phyloP scores from a whole-genome alignment of 2,329 filamentous ascomycete species.

The Emericellopsis cladophorae region DNA sequence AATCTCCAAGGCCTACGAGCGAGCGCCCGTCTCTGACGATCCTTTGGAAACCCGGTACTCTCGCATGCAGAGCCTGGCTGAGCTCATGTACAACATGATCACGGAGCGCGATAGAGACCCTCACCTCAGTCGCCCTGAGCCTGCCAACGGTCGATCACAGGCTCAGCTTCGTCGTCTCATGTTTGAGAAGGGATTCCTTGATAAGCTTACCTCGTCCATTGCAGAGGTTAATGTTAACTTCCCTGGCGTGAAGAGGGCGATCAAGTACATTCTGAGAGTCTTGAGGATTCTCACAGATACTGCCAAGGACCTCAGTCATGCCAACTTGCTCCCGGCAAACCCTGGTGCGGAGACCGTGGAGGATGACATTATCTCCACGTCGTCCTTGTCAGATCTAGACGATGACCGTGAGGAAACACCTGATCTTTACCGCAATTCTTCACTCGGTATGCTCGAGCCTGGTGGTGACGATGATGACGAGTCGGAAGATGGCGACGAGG shows the following conservation, averaged over 20 bases:
- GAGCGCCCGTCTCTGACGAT: conserved; percentile 68
- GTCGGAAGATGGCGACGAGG: conserved; percentile 52
- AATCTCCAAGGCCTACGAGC: conserved; percentile 81
- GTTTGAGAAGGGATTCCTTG: conserved; percentile 96
- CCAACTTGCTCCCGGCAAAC: conserved; percentile 57
- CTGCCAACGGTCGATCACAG: conserved; percentile 44
- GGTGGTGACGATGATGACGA: conserved; percentile 71
- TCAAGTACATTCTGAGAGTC: conserved; percentile 91
- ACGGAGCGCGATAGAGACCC: conserved; percentile 60
- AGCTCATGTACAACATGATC: conserved; percentile 88
- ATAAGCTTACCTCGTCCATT: conserved; percentile 79
- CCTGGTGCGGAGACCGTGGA: conserved; percentile 59
- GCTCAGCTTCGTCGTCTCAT: conserved; percentile 84
- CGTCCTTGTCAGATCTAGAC: conserved; percentile 78
- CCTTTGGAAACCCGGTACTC: conserved; percentile 76
- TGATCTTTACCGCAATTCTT: conserved; percentile 92
- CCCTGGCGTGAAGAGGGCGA: conserved; percentile 80
- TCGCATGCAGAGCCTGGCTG: conserved; percentile 73
- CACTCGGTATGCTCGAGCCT: conserved; percentile 86
- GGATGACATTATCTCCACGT: conserved; percentile 77
- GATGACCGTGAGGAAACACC: conserved; percentile 89
- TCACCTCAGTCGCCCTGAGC: conserved; percentile 24
- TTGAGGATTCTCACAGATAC: conserved; percentile 79
- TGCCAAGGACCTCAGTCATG: conserved; percentile 73
- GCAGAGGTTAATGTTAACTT: conserved; percentile 94